Conservation (phyloP, 306 rosid genomes). For the Fagus sylvatica region DNA sequence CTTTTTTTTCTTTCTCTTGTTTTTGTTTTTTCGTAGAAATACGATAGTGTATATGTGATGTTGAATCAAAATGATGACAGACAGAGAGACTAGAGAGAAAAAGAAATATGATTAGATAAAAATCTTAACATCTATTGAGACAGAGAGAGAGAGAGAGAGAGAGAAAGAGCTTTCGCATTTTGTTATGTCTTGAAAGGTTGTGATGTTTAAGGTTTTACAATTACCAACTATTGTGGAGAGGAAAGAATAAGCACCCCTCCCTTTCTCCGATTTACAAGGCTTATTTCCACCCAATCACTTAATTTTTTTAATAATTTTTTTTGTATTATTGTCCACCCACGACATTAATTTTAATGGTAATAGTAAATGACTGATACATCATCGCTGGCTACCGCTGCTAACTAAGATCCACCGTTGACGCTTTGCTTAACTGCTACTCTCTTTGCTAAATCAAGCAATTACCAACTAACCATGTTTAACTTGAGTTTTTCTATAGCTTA, state of each 20-base stretch:
- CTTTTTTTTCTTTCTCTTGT: neutral
- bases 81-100: neutral
- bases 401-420: too few relatives aligned
- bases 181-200: slow-evolving; percentile 30
- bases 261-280: slow-evolving; percentile 26
- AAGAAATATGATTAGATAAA: neutral
- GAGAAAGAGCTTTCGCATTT: neutral
- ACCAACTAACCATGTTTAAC: too few relatives aligned
- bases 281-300: slow-evolving; percentile 1
- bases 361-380: too few relatives aligned
- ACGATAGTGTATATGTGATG: neutral
- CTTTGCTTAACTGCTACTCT: too few relatives aligned
- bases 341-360: too few relatives aligned
- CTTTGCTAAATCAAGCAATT: too few relatives aligned
- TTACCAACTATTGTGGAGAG: slow-evolving; percentile 32
- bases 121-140: slow-evolving; percentile 8
- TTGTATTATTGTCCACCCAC: too few relatives aligned
- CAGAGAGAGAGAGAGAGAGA: slow-evolving; percentile 13
- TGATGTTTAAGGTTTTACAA: slow-evolving; percentile 24
- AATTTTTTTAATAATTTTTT: too few relatives aligned
- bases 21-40: neutral
- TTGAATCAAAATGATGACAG: neutral
- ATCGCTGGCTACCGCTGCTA: too few relatives aligned
- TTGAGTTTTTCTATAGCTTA: too few relatives aligned
- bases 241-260: slow-evolving; percentile 25